Conservation (phyloP, 2,329 filamentous ascomycete genomes). For the Leptographium lundbergii region DNA sequence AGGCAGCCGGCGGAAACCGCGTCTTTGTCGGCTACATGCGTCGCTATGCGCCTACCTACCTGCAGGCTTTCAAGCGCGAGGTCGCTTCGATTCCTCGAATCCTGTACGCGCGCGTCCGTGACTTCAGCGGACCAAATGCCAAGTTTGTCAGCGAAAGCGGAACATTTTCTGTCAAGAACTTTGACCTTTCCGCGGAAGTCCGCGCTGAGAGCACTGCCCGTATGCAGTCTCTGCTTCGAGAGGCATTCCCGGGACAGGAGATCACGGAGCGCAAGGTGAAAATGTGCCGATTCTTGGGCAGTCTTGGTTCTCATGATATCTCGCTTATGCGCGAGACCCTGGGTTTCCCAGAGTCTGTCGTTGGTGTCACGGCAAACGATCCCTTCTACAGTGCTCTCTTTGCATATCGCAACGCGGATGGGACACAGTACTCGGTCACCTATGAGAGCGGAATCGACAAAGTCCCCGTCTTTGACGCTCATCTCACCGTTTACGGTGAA, state of each 20-base stretch:
- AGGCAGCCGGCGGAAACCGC: constrained; percentile 22
- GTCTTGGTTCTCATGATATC: constrained; percentile 41
- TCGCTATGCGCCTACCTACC: constrained; percentile 44
- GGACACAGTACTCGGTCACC: constrained; percentile 31
- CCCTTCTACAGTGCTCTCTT: neutral
- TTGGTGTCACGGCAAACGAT: constrained; percentile 9
- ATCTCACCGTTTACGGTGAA: constrained; percentile 37
- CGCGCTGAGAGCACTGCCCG: constrained; percentile 11
- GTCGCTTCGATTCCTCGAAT: constrained; percentile 36
- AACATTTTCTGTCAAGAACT: constrained; percentile 28
- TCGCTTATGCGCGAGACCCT: constrained; percentile 40
- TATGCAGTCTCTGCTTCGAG: constrained; percentile 15
- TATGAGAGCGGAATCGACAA: constrained; percentile 45
- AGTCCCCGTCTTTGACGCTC: constrained; percentile 40
- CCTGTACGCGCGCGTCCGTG: constrained; percentile 38
- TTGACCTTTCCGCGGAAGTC: constrained; percentile 23
- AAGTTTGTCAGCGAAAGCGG: constrained; percentile 34
- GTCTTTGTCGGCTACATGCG: constrained; percentile 51
- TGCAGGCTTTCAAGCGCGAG: constrained; percentile 36
- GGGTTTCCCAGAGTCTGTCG: constrained; percentile 31
- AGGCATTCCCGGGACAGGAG: constrained; percentile 17
- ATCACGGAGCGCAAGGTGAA: constrained; percentile 9
- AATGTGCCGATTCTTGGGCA: constrained; percentile 5
- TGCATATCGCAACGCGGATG: constrained; percentile 12
- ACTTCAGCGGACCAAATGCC: constrained; percentile 38